Evolutionary conservation across 352 stramenopile genomes (phyloP), one percentile per base, ranked within the genome.

Genomic region (Globisporangium polare): DNA sequence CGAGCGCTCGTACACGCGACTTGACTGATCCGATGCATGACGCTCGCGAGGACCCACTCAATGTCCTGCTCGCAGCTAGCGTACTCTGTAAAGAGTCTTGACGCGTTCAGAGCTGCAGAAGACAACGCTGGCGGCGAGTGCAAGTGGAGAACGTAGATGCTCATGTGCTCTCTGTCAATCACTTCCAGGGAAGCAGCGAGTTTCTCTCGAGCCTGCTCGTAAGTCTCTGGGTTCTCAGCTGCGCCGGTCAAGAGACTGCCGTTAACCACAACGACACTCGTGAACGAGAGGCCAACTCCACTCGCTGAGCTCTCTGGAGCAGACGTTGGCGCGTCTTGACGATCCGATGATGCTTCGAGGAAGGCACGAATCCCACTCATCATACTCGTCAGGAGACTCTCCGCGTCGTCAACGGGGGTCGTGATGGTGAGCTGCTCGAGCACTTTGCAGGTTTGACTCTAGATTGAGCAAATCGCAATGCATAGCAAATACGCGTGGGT

Each of bases 91-190:
- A 58, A 60, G 18, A 68, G 33, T 10, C 61, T 26, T 4, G 55
- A 51, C 24, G 31, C 18, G 17, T 33, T 43, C 24, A 54, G 18
- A 12, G 5, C 17, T 24, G 17, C 20, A 24, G 5, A 39, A 9
- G 7, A 13, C 15, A 42, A 26, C 10, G 20, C 13, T 53, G 27
- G 6, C 0, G 35, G 5, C 1, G 61, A 17, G 17, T 41, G 53
- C 46, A 71, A 51, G 41, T 67, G 64, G 5, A 70, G 59, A 33
- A 66, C 45, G 35, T 62, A 49, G 18, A 70, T 27, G 26, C 61
- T 45, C 52, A 46, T 33, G 1, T 52, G 31, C 45, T 68, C 41
- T 13, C 33, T 31, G 17, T 56, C 17, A 2, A 4, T 7, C 12
- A 17, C 47, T 8, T 31, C 59, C 4, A 65, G 6, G 3, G 24